Evolutionary conservation across 106 monocot genomes (phyloP), one percentile per base, ranked within the genome.

Genomic region (Phalaenopsis equestris): DNA sequence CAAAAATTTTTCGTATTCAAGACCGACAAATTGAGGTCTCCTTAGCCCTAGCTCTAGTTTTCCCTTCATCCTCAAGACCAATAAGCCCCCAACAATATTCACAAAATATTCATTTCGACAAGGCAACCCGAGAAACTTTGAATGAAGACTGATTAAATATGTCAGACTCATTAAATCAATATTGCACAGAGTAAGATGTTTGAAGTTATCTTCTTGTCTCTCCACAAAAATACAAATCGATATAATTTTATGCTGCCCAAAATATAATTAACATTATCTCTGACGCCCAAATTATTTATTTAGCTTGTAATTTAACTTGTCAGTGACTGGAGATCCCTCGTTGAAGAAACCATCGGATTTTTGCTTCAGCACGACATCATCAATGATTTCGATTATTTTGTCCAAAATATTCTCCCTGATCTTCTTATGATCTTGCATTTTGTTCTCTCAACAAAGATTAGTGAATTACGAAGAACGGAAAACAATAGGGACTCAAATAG

Each of bases 181-280:
- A 91, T 93, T 70, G 93, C 90, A 68, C 76, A 80, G 78, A 82
- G 77, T 52, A 96, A 75, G 1, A 87, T 83, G 41, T 91, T 87
- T 6, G 88, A 87, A 38, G 93, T 93, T n/a, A 91, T 87, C 76
- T 88, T 96, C 81, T 91, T 96, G 81, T 91, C 87, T 84, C 93
- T 93, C 96, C 93, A 96, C 77, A 93, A 55, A 45, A 96, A 70
- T 55, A 96, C 87, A 84, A 30, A 30, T 96, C 96, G 82, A 91
- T 93, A 86, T 91, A 78, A 78, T 30, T 93, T 89, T 84, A 93
- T 93, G 74, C 96, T 93, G 65, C 99, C 99, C 56, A 99, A 85
- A 57, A 95, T 76, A 0, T 84, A 67, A 81, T 99, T 93, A 57
- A 99, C 45, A 38, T 91, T 91, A 80, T 15, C 93, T 90, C 73